Conservation (phyloP, 345 rosid species). For the Eucalyptus sp. region DNA sequence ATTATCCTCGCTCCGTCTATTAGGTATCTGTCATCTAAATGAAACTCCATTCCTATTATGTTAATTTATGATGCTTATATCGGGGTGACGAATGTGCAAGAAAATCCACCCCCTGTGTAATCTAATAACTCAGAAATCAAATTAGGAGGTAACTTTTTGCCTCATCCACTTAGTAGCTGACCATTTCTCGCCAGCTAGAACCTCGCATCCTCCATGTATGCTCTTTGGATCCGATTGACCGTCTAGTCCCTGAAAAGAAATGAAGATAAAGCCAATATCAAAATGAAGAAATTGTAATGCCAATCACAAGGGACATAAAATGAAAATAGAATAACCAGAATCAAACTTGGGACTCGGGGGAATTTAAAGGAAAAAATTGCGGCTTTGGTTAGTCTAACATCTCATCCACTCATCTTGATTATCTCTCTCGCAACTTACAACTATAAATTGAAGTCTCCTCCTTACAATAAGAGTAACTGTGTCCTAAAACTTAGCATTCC, state of each 20-base stretch:
- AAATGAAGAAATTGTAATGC: too few relatives aligned
- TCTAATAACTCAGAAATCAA: neutral
- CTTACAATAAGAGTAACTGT: neutral
- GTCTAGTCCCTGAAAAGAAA: conserved; percentile 52
- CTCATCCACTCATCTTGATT: neutral
- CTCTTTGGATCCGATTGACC: conserved; percentile 80
- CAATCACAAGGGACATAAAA: neutral
- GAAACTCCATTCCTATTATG: neutral
- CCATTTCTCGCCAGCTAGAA: conserved; percentile 83
- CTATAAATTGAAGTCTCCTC: neutral
- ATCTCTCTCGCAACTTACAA: neutral
- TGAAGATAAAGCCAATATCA: neutral
- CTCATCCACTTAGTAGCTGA: conserved; percentile 99
- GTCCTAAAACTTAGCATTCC: neutral
- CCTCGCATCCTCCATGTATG: conserved; percentile 93
- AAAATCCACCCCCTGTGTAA: neutral
- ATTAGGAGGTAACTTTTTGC: conserved; percentile 43
- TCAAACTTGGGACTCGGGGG: neutral
- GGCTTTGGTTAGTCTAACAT: neutral
- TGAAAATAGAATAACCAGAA: neutral
- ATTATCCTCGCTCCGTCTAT: neutral
- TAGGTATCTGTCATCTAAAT: neutral
- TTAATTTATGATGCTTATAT: neutral
- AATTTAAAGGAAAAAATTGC: neutral
- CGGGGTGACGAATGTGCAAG: neutral